phyloP scores from a whole-genome alignment of 2,329 filamentous ascomycete species.

The Calcarisporium arbuscula region DNA sequence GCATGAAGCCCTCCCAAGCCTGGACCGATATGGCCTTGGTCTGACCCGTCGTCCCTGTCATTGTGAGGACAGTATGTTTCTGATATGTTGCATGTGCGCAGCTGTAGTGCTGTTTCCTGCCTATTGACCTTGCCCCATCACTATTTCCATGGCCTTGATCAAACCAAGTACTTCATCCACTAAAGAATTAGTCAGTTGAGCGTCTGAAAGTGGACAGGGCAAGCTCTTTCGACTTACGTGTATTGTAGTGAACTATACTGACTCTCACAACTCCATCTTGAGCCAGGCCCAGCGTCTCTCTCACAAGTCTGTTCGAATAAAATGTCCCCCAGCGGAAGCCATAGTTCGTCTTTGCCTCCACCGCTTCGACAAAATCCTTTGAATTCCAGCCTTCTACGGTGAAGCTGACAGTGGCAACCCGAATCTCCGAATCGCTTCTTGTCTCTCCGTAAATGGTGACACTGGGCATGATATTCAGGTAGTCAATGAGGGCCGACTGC shows the following conservation, averaged over 20 bases:
- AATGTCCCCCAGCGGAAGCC: conserved; percentile 64
- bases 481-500: conserved; percentile 52
- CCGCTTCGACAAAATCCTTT: conserved; percentile 52
- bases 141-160: conserved; percentile 45
- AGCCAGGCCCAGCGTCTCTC: conserved; percentile 51
- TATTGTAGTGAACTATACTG: conserved; percentile 71
- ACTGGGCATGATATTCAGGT: conserved; percentile 45
- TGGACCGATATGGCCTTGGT: no score
- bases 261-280: conserved; percentile 59
- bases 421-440: conserved; percentile 35
- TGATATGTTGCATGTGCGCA: no score
- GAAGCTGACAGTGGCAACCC: conserved; percentile 65
- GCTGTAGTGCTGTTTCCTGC: no score
- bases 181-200: conserved; percentile 16
- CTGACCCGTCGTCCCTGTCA: no score
- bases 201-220: not conserved
- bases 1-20: no score
- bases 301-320: conserved; percentile 57
- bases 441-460: conserved; percentile 54
- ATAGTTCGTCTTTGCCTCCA: conserved; percentile 52
- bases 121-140: conserved; percentile 3
- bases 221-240: conserved; percentile 37
- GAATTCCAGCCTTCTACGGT: conserved; percentile 50
- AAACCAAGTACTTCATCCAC: conserved; percentile 51
- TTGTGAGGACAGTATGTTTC: no score